These are phyloP conservation scores for Chalciporus piperatus DNA, from an alignment of 768 basidiomycete genomes.

Conservation along the genomic window DNA sequence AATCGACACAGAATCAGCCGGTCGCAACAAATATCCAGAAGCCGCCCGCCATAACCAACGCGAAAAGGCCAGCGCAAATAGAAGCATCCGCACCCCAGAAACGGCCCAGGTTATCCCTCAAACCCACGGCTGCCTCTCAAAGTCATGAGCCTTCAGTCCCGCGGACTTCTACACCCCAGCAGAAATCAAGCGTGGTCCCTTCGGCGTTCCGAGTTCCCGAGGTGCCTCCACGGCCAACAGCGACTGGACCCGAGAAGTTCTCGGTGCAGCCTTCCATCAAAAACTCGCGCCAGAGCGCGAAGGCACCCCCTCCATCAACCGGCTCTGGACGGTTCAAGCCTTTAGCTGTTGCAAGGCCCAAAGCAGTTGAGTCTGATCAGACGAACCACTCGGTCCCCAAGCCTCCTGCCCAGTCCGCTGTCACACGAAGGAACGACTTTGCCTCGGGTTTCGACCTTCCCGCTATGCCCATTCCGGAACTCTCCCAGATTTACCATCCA, in stretches of 20 bases:
- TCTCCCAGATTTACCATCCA: slow-evolving; percentile 50
- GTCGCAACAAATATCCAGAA: background rate
- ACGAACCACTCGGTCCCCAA: background rate
- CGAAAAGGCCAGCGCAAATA: slow-evolving; percentile 25
- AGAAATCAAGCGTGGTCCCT: background rate
- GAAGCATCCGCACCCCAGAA: slow-evolving; percentile 10
- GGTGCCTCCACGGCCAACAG: background rate
- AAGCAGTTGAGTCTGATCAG: background rate
- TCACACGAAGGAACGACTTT: background rate
- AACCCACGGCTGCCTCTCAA: background rate
- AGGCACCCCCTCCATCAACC: background rate
- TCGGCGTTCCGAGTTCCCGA: slow-evolving; percentile 7
- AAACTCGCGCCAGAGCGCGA: background rate
- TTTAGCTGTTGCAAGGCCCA: background rate
- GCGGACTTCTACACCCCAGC: background rate
- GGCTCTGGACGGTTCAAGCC: slow-evolving; percentile 17
- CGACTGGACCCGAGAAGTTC: background rate
- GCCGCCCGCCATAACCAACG: background rate
- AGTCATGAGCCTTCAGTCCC: background rate
- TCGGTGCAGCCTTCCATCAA: background rate
- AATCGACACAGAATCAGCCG: background rate
- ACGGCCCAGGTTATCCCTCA: slow-evolving; percentile 7
- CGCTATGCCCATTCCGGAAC: slow-evolving; percentile 9
- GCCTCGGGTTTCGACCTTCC: background rate
- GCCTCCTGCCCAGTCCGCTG: background rate